These are phyloP conservation scores for Populus pruinosa DNA, from an alignment of 345 rosid genomes.

Conservation along the genomic window DNA sequence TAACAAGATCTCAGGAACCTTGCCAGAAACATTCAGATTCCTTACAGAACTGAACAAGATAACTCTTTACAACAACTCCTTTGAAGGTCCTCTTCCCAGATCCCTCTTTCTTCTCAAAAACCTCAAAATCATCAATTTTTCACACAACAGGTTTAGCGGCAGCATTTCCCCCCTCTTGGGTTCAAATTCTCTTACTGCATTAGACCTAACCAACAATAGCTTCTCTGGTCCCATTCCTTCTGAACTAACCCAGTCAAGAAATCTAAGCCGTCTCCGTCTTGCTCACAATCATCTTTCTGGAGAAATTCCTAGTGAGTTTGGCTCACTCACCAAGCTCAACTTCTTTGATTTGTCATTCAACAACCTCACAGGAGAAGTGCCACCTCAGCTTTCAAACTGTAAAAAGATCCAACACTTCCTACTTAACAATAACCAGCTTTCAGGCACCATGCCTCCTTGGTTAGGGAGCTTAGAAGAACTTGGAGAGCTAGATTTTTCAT, in stretches of 20 bases:
- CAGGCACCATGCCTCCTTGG: constrained; percentile 69
- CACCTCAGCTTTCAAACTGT: constrained; percentile 35
- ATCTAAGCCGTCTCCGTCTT: constrained; percentile 62
- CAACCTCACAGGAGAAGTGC: constrained; percentile 52
- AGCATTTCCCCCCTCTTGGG: constrained; percentile 60
- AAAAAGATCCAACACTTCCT: constrained; percentile 60
- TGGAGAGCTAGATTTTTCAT: constrained; percentile 82
- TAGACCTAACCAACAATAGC: constrained; percentile 78
- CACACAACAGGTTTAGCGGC: constrained; percentile 67
- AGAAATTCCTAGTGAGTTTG: constrained; percentile 53
- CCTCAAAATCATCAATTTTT: constrained; percentile 70
- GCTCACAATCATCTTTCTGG: constrained; percentile 68
- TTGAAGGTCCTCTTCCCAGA: constrained; percentile 64
- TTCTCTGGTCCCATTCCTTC: constrained; percentile 66
- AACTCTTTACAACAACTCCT: constrained; percentile 76
- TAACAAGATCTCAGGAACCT: constrained; percentile 61
- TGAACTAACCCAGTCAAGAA: constrained; percentile 46
- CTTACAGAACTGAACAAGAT: constrained; percentile 51
- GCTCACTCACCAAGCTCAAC: constrained; percentile 51
- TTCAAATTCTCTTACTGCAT: constrained; percentile 49
- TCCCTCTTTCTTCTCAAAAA: constrained; percentile 60
- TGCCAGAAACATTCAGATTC: constrained; percentile 74
- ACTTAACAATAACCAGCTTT: constrained; percentile 53
- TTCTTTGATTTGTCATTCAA: constrained; percentile 79
- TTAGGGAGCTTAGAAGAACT: constrained; percentile 56